phyloP scores from a whole-genome alignment of 2,329 filamentous ascomycete genomes.

The Ceratocystis diversiconidia region DNA sequence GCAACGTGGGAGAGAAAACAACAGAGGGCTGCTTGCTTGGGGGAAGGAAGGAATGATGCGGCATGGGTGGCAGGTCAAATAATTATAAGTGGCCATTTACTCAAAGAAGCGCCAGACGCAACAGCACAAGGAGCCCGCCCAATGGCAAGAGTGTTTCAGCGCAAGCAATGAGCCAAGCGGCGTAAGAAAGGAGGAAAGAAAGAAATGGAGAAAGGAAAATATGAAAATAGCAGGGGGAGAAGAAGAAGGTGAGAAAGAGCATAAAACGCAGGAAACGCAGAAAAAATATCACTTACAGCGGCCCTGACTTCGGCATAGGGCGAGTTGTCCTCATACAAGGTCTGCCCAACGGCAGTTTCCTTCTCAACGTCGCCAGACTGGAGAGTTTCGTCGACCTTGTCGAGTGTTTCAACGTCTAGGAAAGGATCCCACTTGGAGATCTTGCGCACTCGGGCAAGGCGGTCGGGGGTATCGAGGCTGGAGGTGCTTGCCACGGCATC shows the following conservation, averaged over 20 bases:
- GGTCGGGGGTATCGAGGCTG: constrained; percentile 11
- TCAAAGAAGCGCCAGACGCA: no score
- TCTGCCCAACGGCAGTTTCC: constrained; percentile 32
- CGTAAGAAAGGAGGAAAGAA: neutral
- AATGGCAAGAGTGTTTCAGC: no score
- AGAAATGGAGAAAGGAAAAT: neutral
- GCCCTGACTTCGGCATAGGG: constrained; percentile 38
- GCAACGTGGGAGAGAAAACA: neutral
- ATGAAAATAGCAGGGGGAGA: constrained; percentile 26
- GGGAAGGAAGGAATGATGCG: no score
- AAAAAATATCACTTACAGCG: constrained; percentile 21
- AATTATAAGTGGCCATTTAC: no score
- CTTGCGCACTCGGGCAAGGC: constrained; percentile 13
- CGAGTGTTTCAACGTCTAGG: constrained; percentile 36
- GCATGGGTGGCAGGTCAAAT: no score
- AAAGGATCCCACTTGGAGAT: constrained; percentile 43
- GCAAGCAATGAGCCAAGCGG: no score
- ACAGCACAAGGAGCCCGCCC: no score
- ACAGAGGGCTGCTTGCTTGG: neutral
- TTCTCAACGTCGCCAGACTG: constrained; percentile 32
- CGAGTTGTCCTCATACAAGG: constrained; percentile 39
- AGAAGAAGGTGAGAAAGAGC: neutral
- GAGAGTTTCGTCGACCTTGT: constrained; percentile 37
- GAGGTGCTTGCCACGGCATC: constrained; percentile 6
- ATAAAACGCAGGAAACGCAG: constrained; percentile 34